Evolutionary conservation across 164 flowering plant genomes (phyloP).

Genomic region (Magnolia sinica): DNA sequence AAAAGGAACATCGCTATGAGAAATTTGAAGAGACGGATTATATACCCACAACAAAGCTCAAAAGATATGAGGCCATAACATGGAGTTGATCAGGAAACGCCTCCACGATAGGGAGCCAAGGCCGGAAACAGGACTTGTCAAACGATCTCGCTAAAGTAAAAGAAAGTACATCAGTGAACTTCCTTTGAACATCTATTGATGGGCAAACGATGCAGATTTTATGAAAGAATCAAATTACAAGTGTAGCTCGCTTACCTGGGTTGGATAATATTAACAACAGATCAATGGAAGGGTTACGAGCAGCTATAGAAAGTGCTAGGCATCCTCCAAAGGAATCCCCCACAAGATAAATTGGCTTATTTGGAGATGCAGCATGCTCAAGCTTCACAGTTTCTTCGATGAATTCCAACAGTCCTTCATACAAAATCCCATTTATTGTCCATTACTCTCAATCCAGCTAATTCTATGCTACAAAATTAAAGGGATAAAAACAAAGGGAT

Average conservation of each 20-base stretch:
- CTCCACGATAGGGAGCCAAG: conserved; percentile 70
- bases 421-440: conserved; percentile 3
- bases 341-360: conserved; percentile 78
- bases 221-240: not conserved
- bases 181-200: not conserved
- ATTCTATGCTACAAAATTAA: too few species aligned
- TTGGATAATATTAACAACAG: conserved; percentile 71
- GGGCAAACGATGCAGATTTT: not conserved
- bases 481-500: too few species aligned
- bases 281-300: conserved; percentile 79
- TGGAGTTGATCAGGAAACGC: conserved; percentile 59
- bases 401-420: conserved; percentile 55
- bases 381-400: conserved; percentile 62
- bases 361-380: conserved; percentile 60
- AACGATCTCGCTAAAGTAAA: conserved; percentile 61
- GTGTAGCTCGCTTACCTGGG: conserved; percentile 52
- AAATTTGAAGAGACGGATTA: conserved; percentile 2
- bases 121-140: conserved; percentile 67
- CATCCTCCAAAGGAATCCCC: conserved; percentile 97
- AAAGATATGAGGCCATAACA: conserved; percentile 54
- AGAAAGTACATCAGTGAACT: conserved; percentile 6
- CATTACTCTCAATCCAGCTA: too few species aligned
- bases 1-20: not conserved
- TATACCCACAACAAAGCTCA: conserved; percentile 68
- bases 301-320: conserved; percentile 88